Evolutionary conservation across 106 monocot genomes (phyloP), one percentile per base, ranked within the genome.

Genomic region (Acanthochlamys bracteata): DNA sequence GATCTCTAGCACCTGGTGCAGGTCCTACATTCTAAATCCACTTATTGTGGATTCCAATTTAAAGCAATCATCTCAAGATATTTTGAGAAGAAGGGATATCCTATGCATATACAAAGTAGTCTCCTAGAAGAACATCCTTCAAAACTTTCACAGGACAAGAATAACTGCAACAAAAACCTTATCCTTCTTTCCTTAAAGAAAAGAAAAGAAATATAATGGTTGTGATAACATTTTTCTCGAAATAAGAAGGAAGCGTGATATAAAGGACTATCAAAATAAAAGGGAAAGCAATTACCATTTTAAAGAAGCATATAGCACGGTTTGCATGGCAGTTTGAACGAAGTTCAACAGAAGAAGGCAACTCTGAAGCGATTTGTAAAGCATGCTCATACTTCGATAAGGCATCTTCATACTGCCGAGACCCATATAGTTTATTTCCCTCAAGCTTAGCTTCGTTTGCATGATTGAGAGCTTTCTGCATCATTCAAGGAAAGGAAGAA

Each of bases 291-390:
- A 55, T 27, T 77, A 92, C 92, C 88, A 92, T 66, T 71, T 92
- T 92, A 39, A 72, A 71, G 78, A 84, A 88, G 71, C 92, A 92
- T 24, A 72, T 66, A 19, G 75, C 87, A 20, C 88, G 87, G 60
- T 92, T 92, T 17, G 79, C 81, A 80, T 92, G 82, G 47, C 88
- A 92, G 46, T 84, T 88, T 24, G 92, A 77, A 19, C 75, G 59
- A 56, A 92, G 59, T 55, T 92, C 92, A 25, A 64, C 79, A 59
- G 92, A 84, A 7, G 74, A 78, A 39, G 78, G 53, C 17, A 84
- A 57, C 65, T 88, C 88, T 26, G 92, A 74, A 73, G 84, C 69
- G 67, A 84, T 80, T 57, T 88, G 72, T 42, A 92, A 59, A 52
- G 88, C 79, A 60, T 26, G 41, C 57, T 92, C 88, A 60, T 92